Conservation (phyloP, 805 yeast genomes). For the Phaffomyces antillensis region DNA sequence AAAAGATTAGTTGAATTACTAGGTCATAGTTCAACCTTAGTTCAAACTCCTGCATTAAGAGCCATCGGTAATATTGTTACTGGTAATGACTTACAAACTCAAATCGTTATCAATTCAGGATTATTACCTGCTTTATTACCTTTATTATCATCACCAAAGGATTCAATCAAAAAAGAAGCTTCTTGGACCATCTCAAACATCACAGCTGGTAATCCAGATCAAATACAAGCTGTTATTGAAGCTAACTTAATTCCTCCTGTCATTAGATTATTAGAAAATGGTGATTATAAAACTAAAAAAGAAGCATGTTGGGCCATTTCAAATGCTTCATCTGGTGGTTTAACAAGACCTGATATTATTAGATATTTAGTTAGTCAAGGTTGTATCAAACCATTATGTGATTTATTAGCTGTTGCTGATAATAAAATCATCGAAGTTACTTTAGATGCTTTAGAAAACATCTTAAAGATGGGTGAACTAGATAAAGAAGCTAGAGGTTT, state of each 20-base stretch:
- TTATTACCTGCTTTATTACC: constrained; percentile 81
- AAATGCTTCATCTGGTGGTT: constrained; percentile 94
- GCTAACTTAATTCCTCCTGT: constrained; percentile 89
- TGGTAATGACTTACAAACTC: constrained; percentile 94
- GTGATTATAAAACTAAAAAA: constrained; percentile 92
- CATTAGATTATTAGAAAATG: constrained; percentile 69
- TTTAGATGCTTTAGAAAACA: constrained; percentile 90
- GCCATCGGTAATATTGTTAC: constrained; percentile 98
- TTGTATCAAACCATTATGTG: constrained; percentile 95
- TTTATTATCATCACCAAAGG: constrained; percentile 77
- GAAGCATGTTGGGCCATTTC: constrained; percentile 99
- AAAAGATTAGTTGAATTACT: constrained; percentile 87
- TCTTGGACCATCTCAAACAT: constrained; percentile 98
- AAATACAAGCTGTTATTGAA: constrained; percentile 95
- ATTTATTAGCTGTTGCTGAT: constrained; percentile 81
- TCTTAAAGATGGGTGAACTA: constrained; percentile 88
- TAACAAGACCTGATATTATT: constrained; percentile 86
- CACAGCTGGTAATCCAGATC: constrained; percentile 94
- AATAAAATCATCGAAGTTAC: constrained; percentile 90
- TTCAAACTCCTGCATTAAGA: constrained; percentile 95
- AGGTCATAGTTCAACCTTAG: constrained; percentile 73
- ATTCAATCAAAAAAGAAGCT: constrained; percentile 91
- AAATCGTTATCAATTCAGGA: constrained; percentile 87
- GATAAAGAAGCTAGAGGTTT: constrained; percentile 74
- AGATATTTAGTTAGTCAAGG: constrained; percentile 91